Base-by-base conservation (phyloP, 2,329 filamentous ascomycete species). In the Aspergillus fumigatus region DNA sequence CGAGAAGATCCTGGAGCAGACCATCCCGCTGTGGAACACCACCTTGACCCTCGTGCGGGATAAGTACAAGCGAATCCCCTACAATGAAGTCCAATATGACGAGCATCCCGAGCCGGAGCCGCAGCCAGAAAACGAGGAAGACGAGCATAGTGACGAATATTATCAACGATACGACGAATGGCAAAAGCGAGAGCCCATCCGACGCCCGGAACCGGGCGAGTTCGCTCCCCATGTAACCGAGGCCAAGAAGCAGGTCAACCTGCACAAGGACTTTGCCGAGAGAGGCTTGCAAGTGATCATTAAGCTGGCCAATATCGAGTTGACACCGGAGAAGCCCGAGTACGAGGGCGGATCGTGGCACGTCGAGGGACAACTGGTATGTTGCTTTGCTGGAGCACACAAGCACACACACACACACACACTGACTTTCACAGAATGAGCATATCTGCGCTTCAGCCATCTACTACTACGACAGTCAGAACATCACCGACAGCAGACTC, bases 381-480 rank as follows among this genome's bases (percentile, higher is more conserved):
- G 14, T 41, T 45, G 47, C 25, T 9, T n/a, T 25, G 50, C 8
- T 23, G 23, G 19, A 47, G 11, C 10, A 26, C 43, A n/a, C n/a
- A n/a, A n/a, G n/a, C n/a, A n/a, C n/a, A n/a, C n/a, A n/a, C n/a
- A n/a, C n/a, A n/a, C n/a, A n/a, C n/a, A n/a, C n/a, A 38, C 10
- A 19, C 41, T 26, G 1, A 41, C 32, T 1, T 7, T 0, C 14
- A 17, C 51, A 71, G 67, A 88, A 88, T 62, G 85, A 88, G 65
- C 81, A 80, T 57, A 88, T 89, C 32, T 80, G 79, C 57, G 84
- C 84, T 0, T 85, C 84, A 0, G 82, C 85, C 0, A 73, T 89
- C 2, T 88, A 86, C 73, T 88, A 88, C 69, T 85, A 85, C 62
- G 82, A 86, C 61, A 75, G 70, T 53, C 77, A 86, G 0, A 89